Conservation (phyloP, 192 early-diverging fungal species). For the Umbelopsis sp. region DNA sequence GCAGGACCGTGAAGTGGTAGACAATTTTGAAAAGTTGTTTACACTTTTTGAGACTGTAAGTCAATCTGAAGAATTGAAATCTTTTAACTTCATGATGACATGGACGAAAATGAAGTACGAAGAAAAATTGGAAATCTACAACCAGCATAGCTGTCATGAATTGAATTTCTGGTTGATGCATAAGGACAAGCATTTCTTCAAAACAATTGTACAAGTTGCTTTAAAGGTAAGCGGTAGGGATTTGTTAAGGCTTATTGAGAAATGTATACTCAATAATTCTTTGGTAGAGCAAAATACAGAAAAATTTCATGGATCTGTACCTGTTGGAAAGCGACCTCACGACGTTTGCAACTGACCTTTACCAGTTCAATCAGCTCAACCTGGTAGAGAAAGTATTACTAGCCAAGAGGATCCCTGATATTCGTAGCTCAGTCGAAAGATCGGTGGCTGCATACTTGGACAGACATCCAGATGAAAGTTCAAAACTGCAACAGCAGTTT, state of each 20-base stretch:
- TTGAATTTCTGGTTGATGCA: constrained; percentile 53
- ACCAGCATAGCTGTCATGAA: constrained; percentile 46
- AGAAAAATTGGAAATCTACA: constrained; percentile 42
- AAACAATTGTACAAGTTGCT: constrained; percentile 35
- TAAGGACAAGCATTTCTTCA: constrained; percentile 48
- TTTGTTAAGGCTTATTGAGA: background rate
- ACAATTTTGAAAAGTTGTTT: constrained; percentile 31
- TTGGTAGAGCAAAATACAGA: constrained; percentile 49
- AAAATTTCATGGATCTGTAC: constrained; percentile 50
- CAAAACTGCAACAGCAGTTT: constrained; percentile 2
- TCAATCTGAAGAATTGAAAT: background rate
- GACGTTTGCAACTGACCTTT: constrained; percentile 28
- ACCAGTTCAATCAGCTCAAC: constrained; percentile 34
- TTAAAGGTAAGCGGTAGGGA: constrained; percentile 41
- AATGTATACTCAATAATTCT: constrained; percentile 9
- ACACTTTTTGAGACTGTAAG: constrained; percentile 1
- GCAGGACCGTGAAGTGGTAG: constrained; percentile 26
- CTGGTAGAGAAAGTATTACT: constrained; percentile 50
- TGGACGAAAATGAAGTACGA: constrained; percentile 35
- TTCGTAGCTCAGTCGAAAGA: constrained; percentile 21
- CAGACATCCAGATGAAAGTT: background rate
- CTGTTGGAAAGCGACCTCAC: constrained; percentile 41
- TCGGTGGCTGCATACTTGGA: background rate
- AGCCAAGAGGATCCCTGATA: constrained; percentile 33
- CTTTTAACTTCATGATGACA: constrained; percentile 38